phyloP scores from a whole-genome alignment of 371 early-diverging fungal genomes.

The Rhizomucor miehei region DNA sequence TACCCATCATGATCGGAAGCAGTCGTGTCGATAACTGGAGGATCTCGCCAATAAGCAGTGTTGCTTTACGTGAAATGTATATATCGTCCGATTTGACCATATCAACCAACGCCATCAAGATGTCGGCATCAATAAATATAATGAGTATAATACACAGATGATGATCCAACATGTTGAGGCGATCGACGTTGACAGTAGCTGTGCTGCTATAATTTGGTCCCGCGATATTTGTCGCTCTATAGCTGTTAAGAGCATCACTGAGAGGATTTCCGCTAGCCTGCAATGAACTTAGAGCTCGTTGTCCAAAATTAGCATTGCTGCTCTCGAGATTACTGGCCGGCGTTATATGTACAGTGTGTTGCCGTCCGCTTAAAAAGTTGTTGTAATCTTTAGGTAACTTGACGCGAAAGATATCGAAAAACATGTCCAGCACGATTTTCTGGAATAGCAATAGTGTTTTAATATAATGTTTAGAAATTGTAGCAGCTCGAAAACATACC shows the following conservation, averaged over 20 bases:
- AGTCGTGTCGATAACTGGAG: conserved; percentile 70
- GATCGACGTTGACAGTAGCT: conserved; percentile 35
- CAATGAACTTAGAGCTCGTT: conserved; percentile 13
- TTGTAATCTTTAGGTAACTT: conserved; percentile 64
- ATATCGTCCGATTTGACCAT: conserved; percentile 54
- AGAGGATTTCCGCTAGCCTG: conserved; percentile 12
- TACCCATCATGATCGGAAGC: conserved; percentile 59
- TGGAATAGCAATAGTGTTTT: conserved; percentile 11
- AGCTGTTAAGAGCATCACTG: conserved; percentile 4
- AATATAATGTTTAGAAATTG: background rate
- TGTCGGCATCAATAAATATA: conserved; percentile 77
- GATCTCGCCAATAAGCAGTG: conserved; percentile 73
- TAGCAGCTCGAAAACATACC: conserved; percentile 33
- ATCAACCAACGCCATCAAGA: conserved; percentile 65
- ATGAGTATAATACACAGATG: conserved; percentile 70
- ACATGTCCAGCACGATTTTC: conserved; percentile 75
- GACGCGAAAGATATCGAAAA: conserved; percentile 76
- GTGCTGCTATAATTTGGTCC: background rate
- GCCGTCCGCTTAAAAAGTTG: conserved; percentile 49
- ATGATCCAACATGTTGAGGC: conserved; percentile 68
- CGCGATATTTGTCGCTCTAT: background rate
- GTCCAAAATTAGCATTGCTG: conserved; percentile 7
- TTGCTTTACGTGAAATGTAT: conserved; percentile 60
- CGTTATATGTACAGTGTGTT: conserved; percentile 44
- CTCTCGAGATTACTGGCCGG: conserved; percentile 17